A percentile compares a stretch with the other conserved stretches of the same genome.
Conservation (phyloP, 805 yeast species). For the Myxozyma kluyveri region DNA sequence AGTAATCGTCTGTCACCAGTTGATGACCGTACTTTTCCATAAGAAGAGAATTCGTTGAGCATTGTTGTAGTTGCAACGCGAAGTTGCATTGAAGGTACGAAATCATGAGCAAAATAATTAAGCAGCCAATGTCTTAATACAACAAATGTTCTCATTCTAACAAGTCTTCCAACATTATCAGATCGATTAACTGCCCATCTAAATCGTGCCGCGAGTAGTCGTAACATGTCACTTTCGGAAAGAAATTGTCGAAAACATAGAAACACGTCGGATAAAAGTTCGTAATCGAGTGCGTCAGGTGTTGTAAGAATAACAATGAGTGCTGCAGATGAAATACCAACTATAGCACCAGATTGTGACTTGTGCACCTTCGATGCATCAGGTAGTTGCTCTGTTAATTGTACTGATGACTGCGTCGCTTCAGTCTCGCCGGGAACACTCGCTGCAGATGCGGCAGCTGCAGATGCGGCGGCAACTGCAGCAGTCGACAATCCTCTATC, state of each 20-base stretch:
- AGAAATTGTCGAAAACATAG: slow-evolving; percentile 75
- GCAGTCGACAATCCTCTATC: neutral
- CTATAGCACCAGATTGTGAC: slow-evolving; percentile 13
- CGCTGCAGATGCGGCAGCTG: neutral
- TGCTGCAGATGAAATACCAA: slow-evolving; percentile 34
- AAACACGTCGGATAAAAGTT: slow-evolving; percentile 78
- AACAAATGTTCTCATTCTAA: slow-evolving; percentile 78
- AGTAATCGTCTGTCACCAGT: slow-evolving; percentile 40
- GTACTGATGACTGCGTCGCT: too few relatives aligned
- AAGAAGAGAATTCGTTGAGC: slow-evolving; percentile 41
- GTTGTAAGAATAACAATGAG: slow-evolving; percentile 51
- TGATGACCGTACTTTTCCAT: slow-evolving; percentile 32
- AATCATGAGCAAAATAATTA: slow-evolving; percentile 85
- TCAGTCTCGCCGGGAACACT: neutral
- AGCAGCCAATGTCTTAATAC: slow-evolving; percentile 84
- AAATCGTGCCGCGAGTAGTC: slow-evolving; percentile 60
- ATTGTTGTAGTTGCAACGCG: slow-evolving; percentile 43
- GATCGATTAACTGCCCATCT: slow-evolving; percentile 62
- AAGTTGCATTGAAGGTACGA: slow-evolving; percentile 52
- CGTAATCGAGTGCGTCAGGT: slow-evolving; percentile 73
- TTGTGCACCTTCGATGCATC: neutral
- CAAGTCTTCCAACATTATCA: slow-evolving; percentile 56
- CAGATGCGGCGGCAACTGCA: slow-evolving; percentile 19
- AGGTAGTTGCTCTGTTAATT: too few relatives aligned
- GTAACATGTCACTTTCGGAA: slow-evolving; percentile 55